These are phyloP conservation scores for Acacia pycnantha DNA, from an alignment of 331 rosid genomes.

Conservation along the genomic window DNA sequence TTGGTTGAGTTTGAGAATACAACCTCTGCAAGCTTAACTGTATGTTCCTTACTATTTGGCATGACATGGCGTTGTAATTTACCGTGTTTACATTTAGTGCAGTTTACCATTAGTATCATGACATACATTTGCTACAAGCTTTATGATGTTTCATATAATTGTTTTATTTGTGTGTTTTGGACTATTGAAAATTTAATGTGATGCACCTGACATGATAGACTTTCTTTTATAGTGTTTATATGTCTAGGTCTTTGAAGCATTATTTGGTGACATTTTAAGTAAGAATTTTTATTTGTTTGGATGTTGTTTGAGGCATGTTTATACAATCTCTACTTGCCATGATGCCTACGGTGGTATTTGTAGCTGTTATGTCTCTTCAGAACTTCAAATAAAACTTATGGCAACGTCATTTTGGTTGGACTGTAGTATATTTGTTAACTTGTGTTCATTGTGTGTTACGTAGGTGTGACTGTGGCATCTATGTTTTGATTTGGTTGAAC, in stretches of 20 bases:
- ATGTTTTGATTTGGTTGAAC: too few relatives aligned
- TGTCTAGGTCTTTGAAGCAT: background rate
- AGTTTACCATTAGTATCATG: constrained; percentile 17
- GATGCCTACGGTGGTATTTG: background rate
- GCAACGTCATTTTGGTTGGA: too few relatives aligned
- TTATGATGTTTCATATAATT: background rate
- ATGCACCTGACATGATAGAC: background rate
- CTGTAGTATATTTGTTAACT: too few relatives aligned
- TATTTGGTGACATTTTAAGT: background rate
- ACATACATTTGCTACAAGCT: background rate
- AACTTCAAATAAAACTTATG: background rate
- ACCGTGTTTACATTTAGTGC: background rate
- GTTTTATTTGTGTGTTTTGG: background rate
- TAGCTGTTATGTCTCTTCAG: background rate
- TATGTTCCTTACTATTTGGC: constrained; percentile 39
- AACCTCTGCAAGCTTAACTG: constrained; percentile 89
- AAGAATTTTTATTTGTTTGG: background rate
- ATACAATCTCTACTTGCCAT: background rate
- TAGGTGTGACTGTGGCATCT: too few relatives aligned
- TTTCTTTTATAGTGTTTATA: background rate
- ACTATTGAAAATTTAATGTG: background rate
- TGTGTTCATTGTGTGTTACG: too few relatives aligned
- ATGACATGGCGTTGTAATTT: constrained; percentile 1
- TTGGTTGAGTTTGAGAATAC: constrained; percentile 91
- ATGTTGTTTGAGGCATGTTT: constrained; percentile 18